Base-by-base conservation (phyloP, 73 alveolate species). In the Paramecium sonneborni region DNA sequence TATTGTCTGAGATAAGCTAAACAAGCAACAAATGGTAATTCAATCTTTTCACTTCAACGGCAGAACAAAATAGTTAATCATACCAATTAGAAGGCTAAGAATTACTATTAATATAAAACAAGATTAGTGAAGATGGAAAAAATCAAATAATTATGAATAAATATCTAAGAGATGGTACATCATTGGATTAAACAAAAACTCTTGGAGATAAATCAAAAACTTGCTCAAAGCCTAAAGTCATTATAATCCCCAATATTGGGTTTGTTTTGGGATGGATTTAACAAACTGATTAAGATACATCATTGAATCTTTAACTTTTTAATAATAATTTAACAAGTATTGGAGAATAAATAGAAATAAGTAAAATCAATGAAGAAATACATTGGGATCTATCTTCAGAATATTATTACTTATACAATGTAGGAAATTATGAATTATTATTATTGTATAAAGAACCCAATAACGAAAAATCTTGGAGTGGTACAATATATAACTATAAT, bases 331-430 rank as follows among this genome's bases (percentile, higher is more conserved):
- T 62, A 62, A 62, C 39, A 12, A 21, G 28, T 6, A 14, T 62
- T 14, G 44, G 48, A 12, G 84, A 12, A 12, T 30, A 62, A 62
- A 12, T 30, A 28, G 24, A 23, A 12, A 12, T 62, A 11, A 32
- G 26, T 62, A 21, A 62, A 5, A 32, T 62, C 9, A 26, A 28
- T 62, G 30, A 30, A 62, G 84, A 62, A 62, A 15, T 62, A 4
- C 84, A 62, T 62, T 62, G 84, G 84, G 84, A 62, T 32, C 12
- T 62, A 14, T 26, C 44, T 3, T 62, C 84, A 62, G 84, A 62
- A 32, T 62, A 30, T 9, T 32, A 3, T 24, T 62, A 62, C 48
- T 14, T 62, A 1, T 62, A 62, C 5, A 62, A 30, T 62, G 20
- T 62, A 26, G 84, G 46, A 62, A 62, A 52, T 52, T 52, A 26